A percentile compares a stretch with the other conserved stretches of the same genome.
Conservation (phyloP, 768 basidiomycete species). For the Xerocomus spinulosus region DNA sequence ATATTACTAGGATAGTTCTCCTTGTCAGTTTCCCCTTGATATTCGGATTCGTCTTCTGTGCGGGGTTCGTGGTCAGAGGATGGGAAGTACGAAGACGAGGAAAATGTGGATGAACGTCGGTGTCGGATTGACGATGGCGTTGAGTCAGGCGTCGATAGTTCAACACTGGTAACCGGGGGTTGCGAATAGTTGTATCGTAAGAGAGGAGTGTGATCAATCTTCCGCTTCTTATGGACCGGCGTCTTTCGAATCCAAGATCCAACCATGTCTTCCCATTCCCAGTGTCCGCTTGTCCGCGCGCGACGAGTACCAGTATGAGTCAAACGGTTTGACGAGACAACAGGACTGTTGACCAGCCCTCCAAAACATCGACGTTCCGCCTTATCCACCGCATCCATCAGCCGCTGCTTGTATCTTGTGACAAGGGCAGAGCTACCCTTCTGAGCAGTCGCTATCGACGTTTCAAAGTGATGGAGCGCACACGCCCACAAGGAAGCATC, state of each 20-base stretch:
- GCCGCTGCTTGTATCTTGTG: constrained; percentile 33
- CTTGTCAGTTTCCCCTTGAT: constrained; percentile 19
- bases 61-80: constrained; percentile 11
- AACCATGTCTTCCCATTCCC: constrained; percentile 47
- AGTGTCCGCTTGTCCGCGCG: constrained; percentile 29
- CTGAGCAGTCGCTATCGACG: constrained; percentile 20
- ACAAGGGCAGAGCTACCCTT: constrained; percentile 23
- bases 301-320: constrained; percentile 4
- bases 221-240: constrained; percentile 27
- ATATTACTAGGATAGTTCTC: constrained; percentile 15
- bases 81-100: constrained; percentile 8
- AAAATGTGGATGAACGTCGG: constrained; percentile 4
- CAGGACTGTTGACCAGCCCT: constrained; percentile 13
- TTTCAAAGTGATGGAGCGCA: constrained; percentile 45
- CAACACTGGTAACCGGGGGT: background rate
- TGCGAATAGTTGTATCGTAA: background rate
- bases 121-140: background rate
- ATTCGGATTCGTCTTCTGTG: constrained; percentile 22
- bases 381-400: constrained; percentile 47
- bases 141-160: background rate
- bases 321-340: constrained; percentile 5
- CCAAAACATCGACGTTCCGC: constrained; percentile 49
- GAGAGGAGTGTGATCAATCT: constrained; percentile 2
- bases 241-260: constrained; percentile 43
- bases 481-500: constrained; percentile 53